Percentiles rank a stretch among this genome's conserved stretches.
Conservation (phyloP, 805 yeast species). For the Huiozyma naganishii region DNA sequence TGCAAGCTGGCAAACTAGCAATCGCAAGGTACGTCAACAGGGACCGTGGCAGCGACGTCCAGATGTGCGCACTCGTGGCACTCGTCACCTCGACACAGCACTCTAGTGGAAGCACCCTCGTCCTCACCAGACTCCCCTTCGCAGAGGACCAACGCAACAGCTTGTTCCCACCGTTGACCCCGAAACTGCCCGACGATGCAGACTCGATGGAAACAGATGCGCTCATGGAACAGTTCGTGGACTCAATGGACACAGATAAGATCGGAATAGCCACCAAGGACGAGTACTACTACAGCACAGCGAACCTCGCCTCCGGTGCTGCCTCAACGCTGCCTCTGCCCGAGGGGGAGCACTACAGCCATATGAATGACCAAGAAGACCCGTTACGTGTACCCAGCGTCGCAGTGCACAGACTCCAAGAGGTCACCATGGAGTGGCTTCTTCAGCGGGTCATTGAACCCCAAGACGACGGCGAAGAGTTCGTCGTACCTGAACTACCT, state of each 20-base stretch:
- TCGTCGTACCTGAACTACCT: conserved; percentile 23
- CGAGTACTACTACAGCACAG: conserved; percentile 14
- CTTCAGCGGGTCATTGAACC: conserved; percentile 14
- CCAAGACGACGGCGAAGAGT: conserved; percentile 5
- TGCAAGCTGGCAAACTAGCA: conserved; percentile 37
- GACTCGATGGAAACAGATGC: conserved; percentile 30
- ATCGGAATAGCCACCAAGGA: conserved; percentile 8
- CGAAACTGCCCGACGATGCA: conserved; percentile 11
- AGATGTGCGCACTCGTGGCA: conserved; percentile 49
- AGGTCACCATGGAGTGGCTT: conserved; percentile 18
- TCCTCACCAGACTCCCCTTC: conserved; percentile 52
- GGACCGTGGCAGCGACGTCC: conserved; percentile 34
- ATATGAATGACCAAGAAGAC: conserved; percentile 10
- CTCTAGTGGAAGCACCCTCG: conserved; percentile 29
- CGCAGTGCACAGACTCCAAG: conserved; percentile 20
- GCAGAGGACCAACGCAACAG: conserved; percentile 65
- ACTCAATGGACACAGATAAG: conserved; percentile 33
- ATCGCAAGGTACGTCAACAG: conserved; percentile 56
- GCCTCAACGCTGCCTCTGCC: conserved; percentile 18
- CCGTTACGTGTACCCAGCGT: conserved; percentile 25
- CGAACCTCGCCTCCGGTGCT: not conserved
- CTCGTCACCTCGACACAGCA: conserved; percentile 7
- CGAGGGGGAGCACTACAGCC: too few relatives aligned
- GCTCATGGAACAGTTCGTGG: conserved; percentile 36
- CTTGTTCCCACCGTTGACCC: conserved; percentile 33